A percentile compares a stretch with the other conserved stretches of the same genome.
Evolutionary conservation across 2,329 filamentous ascomycete genomes (phyloP).

Genomic region (Corynespora cassiicola): DNA sequence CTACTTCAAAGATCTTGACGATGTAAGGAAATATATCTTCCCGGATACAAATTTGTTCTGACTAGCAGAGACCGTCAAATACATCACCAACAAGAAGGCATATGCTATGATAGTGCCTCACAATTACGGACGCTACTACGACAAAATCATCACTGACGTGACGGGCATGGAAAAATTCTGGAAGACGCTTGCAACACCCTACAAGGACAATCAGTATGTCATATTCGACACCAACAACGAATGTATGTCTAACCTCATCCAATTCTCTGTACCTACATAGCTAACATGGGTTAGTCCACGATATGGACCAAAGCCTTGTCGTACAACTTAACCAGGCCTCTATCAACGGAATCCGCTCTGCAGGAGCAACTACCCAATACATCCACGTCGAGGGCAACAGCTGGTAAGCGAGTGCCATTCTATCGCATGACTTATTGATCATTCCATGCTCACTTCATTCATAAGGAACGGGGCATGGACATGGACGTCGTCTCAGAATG

Average conservation of each 20-base stretch:
- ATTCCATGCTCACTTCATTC: too few relatives aligned
- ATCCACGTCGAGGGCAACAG: constrained; percentile 62
- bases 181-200: constrained; percentile 37
- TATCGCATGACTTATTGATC: too few relatives aligned
- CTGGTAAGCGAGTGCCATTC: too few relatives aligned
- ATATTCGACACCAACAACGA: constrained; percentile 51
- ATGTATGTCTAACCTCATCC: constrained; percentile 18
- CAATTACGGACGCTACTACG: constrained; percentile 53
- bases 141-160: constrained; percentile 39
- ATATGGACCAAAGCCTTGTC: constrained; percentile 42
- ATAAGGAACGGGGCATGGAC: constrained; percentile 46
- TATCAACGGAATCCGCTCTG: constrained; percentile 45
- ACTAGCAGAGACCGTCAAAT: constrained; percentile 45
- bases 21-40: too few relatives aligned
- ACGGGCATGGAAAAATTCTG: constrained; percentile 41
- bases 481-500: constrained; percentile 53
- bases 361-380: constrained; percentile 52
- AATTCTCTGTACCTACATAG: not conserved
- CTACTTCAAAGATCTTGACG: constrained; percentile 44
- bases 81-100: constrained; percentile 48
- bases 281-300: constrained; percentile 26
- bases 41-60: too few relatives aligned
- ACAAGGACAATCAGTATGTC: constrained; percentile 39
- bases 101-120: constrained; percentile 53
- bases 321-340: constrained; percentile 48